Conservation (phyloP, 2,329 filamentous ascomycete genomes). For the Penicillium sclerotiorum region DNA sequence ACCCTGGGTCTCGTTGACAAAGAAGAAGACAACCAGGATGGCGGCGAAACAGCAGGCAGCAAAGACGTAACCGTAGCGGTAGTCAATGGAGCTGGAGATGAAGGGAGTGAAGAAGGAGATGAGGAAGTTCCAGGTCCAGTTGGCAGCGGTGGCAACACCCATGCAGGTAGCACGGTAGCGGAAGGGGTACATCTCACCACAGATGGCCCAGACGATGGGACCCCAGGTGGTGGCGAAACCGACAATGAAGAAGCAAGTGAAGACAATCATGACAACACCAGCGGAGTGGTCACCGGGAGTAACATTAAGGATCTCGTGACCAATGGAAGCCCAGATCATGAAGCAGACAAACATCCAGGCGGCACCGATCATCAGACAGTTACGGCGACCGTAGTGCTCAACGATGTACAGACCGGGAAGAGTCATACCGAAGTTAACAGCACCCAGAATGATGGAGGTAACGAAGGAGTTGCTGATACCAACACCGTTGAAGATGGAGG, state of each 20-base stretch:
- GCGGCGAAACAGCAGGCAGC: constrained; percentile 70
- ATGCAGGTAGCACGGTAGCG: constrained; percentile 70
- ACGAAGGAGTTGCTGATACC: constrained; percentile 68
- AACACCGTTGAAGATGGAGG: constrained; percentile 66
- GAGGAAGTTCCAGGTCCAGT: constrained; percentile 78
- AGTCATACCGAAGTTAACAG: constrained; percentile 70
- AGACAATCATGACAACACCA: constrained; percentile 70
- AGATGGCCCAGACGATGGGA: constrained; percentile 55
- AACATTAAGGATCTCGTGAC: constrained; percentile 49
- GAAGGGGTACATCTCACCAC: constrained; percentile 49
- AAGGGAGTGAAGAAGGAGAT: constrained; percentile 80
- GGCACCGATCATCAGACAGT: constrained; percentile 67
- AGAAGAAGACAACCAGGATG: constrained; percentile 71
- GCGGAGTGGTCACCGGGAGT: constrained; percentile 49
- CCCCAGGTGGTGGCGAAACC: constrained; percentile 74
- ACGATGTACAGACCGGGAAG: constrained; percentile 71
- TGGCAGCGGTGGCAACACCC: constrained; percentile 74
- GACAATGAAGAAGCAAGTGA: constrained; percentile 73
- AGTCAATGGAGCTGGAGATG: constrained; percentile 72
- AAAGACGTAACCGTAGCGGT: constrained; percentile 77
- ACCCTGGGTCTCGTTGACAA: constrained; percentile 73
- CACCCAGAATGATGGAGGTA: constrained; percentile 68
- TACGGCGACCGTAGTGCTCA: constrained; percentile 69
- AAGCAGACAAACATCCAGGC: constrained; percentile 70
- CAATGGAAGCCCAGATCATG: constrained; percentile 61